Base-by-base conservation (phyloP, 108 stramenopile genomes). In the Aurantiochytrium sp. region DNA sequence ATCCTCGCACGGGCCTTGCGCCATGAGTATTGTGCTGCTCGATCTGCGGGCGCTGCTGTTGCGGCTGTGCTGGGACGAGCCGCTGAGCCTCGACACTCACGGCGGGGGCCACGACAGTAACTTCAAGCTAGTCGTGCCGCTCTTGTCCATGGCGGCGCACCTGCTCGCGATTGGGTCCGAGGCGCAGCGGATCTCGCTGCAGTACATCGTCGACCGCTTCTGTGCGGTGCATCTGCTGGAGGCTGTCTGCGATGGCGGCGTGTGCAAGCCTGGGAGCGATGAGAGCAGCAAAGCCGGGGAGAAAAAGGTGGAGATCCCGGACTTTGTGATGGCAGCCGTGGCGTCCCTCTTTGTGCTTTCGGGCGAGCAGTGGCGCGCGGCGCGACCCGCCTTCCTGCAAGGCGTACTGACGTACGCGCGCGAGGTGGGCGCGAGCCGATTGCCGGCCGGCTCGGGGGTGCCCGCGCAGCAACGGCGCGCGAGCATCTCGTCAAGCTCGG, bases 11-110 rank as follows among this genome's bases (percentile, higher is more conserved):
- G 55, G 42, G 4, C 59, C 31, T 17, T 17, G 39, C 55, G n/a
- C 31, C 17, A 39, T 68, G 22, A 24, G 65, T n/a, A 48, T 36
- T 24, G 88, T 90, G 31, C 27, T 89, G 41, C 85, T 90, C 8
- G 90, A 91, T n/a, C 48, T 91, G 2, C 88, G 90, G 27, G 69
- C 89, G 21, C 89, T 91, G 37, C 55, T 91, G 32, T 86, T 91
- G 86, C 86, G 88, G 59, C 90, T 91, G 37, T 52, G 87, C 21
- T 86, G 89, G 45, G 89, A 89, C 87, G 90, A 90, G 54, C 73
- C 90, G 37, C 50, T 90, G 17, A 90, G 88, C 17, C 68, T 37
- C 4, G 90, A 91, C 89, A 90, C 88, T 42, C 87, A 90, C 24
- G 90, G 90, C 19, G 90, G 90, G 1, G 88, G 90, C 8, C 37